phyloP scores from a whole-genome alignment of 2,329 filamentous ascomycete species.

The Cercospora sesami region DNA sequence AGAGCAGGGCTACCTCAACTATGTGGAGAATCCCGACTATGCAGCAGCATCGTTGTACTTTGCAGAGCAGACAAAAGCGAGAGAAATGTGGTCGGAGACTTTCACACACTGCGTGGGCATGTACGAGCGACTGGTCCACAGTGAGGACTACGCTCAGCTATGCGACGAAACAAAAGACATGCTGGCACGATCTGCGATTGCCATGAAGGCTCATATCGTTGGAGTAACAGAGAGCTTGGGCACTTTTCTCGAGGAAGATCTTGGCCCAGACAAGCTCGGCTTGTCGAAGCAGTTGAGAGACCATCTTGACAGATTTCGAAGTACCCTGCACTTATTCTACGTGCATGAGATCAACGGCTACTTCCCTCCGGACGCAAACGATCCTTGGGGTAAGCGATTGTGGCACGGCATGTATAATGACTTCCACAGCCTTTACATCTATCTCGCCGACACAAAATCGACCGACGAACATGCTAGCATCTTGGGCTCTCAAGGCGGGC shows the following conservation, averaged over 20 bases:
- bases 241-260: conserved; percentile 70
- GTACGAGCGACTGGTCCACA: conserved; percentile 60
- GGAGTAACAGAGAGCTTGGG: conserved; percentile 60
- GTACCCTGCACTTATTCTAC: conserved; percentile 68
- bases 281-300: conserved; percentile 60
- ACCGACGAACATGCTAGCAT: conserved; percentile 27
- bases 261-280: conserved; percentile 66
- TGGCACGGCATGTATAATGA: conserved; percentile 66
- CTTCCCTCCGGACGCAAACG: conserved; percentile 63
- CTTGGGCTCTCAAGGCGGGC: conserved; percentile 59
- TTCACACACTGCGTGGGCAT: conserved; percentile 80
- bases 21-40: conserved; percentile 66
- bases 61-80: conserved; percentile 64
- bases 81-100: conserved; percentile 68
- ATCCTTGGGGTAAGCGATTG: conserved; percentile 58
- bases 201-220: conserved; percentile 65
- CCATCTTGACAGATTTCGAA: conserved; percentile 72
- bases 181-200: conserved; percentile 61
- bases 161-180: conserved; percentile 58
- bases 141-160: conserved; percentile 63
- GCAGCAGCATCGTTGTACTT: conserved; percentile 67
- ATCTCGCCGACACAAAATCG: conserved; percentile 65
- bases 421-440: conserved; percentile 69
- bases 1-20: conserved; percentile 67
- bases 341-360: conserved; percentile 63